Conservation (phyloP, 1,284 basidiomycete species). For the Clitocybe nebularis region DNA sequence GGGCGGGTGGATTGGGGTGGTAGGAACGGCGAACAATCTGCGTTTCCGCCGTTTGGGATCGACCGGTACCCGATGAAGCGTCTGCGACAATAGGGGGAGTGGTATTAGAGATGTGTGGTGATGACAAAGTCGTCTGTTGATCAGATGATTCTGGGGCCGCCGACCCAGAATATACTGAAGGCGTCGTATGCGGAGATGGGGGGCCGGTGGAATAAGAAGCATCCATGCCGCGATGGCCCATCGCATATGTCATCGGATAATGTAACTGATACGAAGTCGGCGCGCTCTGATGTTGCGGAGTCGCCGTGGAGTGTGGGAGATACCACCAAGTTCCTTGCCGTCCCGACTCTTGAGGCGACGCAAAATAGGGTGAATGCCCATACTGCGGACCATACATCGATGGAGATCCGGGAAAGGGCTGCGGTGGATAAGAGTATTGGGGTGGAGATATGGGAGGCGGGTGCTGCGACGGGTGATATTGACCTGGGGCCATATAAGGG, state of each 20-base stretch:
- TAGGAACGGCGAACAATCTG: conserved; percentile 40
- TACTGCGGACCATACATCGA: conserved; percentile 35
- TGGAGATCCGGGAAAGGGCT: conserved; percentile 37
- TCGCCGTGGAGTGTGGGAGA: conserved; percentile 31
- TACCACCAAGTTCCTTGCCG: conserved; percentile 56
- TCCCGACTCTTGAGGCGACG: conserved; percentile 28
- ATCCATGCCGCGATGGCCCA: conserved; percentile 21
- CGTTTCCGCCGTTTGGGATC: conserved; percentile 18
- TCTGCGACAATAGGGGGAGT: not conserved
- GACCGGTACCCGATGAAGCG: not conserved
- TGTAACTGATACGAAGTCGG: conserved; percentile 33
- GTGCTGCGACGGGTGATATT: conserved; percentile 41
- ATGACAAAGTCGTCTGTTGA: not conserved
- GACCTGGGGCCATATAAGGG: conserved; percentile 29
- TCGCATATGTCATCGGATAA: conserved; percentile 33
- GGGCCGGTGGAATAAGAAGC: conserved; percentile 9
- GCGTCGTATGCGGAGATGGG: conserved; percentile 8
- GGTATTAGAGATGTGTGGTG: not conserved
- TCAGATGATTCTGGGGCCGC: not conserved
- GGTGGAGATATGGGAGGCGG: conserved; percentile 29
- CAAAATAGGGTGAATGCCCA: conserved; percentile 30
- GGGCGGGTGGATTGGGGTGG: conserved; percentile 64
- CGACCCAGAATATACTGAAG: conserved; percentile 6
- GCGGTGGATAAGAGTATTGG: conserved; percentile 37
- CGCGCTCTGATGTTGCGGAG: conserved; percentile 31